phyloP scores from a whole-genome alignment of 805 yeast genomes.

The Saccharomycopsis malanga region DNA sequence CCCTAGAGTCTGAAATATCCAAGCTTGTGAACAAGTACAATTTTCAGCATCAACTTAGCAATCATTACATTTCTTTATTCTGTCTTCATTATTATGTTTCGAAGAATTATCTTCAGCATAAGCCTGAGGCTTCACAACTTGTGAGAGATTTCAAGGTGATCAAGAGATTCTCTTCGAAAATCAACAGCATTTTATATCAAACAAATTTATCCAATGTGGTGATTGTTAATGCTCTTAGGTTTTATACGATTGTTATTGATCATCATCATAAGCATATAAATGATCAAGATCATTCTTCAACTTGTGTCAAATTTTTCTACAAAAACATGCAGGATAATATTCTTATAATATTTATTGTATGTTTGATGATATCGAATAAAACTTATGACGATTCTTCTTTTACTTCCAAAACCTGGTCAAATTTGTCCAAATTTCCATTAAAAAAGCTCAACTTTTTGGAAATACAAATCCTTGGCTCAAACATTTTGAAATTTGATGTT shows the following conservation, averaged over 20 bases:
- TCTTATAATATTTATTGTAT: constrained; percentile 26
- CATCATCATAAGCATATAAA: constrained; percentile 1
- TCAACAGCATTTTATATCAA: constrained; percentile 16
- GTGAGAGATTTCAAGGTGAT: background rate
- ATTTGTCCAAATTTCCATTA: constrained; percentile 26
- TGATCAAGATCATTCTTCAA: background rate
- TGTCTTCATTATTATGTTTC: background rate
- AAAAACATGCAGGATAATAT: constrained; percentile 16
- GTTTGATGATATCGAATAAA: constrained; percentile 36
- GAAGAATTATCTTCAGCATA: background rate
- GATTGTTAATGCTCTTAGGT: constrained; percentile 13
- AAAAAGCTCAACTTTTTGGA: constrained; percentile 19
- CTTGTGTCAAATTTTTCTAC: constrained; percentile 9
- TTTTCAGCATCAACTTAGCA: background rate
- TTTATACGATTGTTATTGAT: constrained; percentile 1
- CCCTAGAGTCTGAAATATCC: background rate
- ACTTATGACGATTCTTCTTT: constrained; percentile 43
- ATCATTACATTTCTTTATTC: background rate
- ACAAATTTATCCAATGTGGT: constrained; percentile 18
- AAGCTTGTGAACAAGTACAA: background rate
- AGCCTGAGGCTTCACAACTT: background rate
- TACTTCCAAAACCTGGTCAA: constrained; percentile 44
- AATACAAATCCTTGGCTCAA: constrained; percentile 6
- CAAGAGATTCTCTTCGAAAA: constrained; percentile 5
- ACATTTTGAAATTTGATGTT: constrained; percentile 7